Evolutionary conservation across 441 rosid species (phyloP).

Genomic region (Corymbia calophylla): DNA sequence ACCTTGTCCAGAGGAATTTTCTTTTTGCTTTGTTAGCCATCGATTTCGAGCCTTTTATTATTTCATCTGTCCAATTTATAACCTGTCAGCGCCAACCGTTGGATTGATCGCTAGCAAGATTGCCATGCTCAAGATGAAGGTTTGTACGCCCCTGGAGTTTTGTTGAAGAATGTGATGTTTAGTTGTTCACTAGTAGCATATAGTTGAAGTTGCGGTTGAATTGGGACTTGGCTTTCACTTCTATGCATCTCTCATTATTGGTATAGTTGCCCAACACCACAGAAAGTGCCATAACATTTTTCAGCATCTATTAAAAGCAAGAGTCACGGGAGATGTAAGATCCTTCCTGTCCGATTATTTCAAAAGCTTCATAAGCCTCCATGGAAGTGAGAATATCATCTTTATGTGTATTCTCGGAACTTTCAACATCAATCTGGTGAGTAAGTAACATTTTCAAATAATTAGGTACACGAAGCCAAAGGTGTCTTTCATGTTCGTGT

Average conservation of each 20-base stretch:
- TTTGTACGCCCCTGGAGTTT: neutral
- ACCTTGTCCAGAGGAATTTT: neutral
- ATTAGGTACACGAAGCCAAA: neutral
- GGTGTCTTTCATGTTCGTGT: fast-evolving
- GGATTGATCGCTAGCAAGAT: neutral
- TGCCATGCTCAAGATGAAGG: neutral
- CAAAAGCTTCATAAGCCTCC: neutral
- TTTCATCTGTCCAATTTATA: neutral
- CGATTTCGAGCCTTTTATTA: neutral
- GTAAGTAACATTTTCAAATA: neutral
- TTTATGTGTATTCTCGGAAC: neutral
- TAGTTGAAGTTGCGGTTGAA: neutral
- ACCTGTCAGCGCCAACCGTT: neutral
- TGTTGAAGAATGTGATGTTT: neutral
- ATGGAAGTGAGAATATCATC: fast-evolving
- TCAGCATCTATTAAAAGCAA: neutral
- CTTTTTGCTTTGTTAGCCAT: neutral
- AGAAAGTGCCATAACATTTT: neutral
- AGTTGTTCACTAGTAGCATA: neutral
- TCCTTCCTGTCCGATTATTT: neutral
- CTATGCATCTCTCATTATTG: neutral
- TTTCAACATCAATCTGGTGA: neutral
- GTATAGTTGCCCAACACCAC: neutral
- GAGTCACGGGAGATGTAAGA: fast-evolving
- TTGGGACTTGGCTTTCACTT: neutral